Evolutionary conservation across 495 filamentous ascomycete genomes (phyloP), one percentile per base, ranked within the genome.

Genomic region (Neurospora pannonica): DNA sequence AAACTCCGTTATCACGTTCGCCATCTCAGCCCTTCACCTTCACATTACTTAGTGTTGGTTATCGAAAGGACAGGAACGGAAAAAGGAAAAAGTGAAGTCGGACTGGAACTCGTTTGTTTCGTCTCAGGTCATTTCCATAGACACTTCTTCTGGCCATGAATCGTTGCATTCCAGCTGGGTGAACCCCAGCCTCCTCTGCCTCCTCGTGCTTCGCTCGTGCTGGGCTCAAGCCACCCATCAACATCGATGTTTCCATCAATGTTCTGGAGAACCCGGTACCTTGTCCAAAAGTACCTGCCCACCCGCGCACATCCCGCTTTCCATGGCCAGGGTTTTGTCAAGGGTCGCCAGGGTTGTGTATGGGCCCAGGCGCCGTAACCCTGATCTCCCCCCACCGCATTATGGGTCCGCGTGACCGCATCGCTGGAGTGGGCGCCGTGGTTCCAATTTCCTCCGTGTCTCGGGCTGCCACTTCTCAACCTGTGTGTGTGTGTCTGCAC

Each of bases 361-460:
- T 36, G 6, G 15, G 4, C 24, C 24, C 54, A 62, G 13, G 13
- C 8, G 11, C 13, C 54, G 7, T 19, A 67, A 67, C 54, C 54
- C 28, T 67, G 54, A 6, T 19, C 10, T 13, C 28, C 28, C 43
- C 54, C 54, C 28, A 34, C 28, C 28, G 28, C 15, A 34, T 78
- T 74, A 75, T 73, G 72, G 72, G 76, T 72, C 74, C 77, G 71
- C 77, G 77, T 79, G 77, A 79, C 72, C 74, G 70, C 46, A 60
- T 71, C 72, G 46, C 28, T 19, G 54, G 54, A 62, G 54, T 62
- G 54, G 28, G 24, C 2, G 28, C 6, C 54, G 28, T 62, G 28
- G 67, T 76, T 71, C 75, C 75, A 39, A 73, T 72, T 75, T 74
- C 75, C 71, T 31, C 39, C 43, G 24, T 48, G 10, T 13, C 74